Conservation (phyloP, 192 early-diverging fungal genomes). For the Backusella tarrabulga region DNA sequence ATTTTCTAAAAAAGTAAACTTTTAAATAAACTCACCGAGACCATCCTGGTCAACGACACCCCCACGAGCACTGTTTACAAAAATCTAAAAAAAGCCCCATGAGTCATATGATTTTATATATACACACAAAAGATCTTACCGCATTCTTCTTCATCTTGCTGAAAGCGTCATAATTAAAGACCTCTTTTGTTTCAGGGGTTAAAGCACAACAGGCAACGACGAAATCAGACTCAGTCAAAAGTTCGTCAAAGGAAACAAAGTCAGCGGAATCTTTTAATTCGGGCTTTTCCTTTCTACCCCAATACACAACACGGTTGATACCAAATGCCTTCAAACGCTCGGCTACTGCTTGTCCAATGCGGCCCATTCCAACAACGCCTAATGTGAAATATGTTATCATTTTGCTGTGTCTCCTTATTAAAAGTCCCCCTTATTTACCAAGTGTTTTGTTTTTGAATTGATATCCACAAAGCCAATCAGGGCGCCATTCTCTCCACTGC, state of each 20-base stretch:
- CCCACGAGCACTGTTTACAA: constrained; percentile 85
- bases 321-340: constrained; percentile 73
- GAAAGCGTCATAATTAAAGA: constrained; percentile 72
- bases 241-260: constrained; percentile 50
- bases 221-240: constrained; percentile 68
- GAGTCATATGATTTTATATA: neutral
- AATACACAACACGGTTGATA: constrained; percentile 62
- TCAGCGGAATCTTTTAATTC: constrained; percentile 47
- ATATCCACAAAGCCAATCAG: constrained; percentile 65
- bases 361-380: constrained; percentile 82
- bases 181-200: constrained; percentile 63
- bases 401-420: neutral
- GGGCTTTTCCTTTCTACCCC: constrained; percentile 49
- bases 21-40: constrained; percentile 19
- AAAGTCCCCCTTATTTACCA: neutral
- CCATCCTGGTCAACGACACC: constrained; percentile 76
- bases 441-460: constrained; percentile 78
- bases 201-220: constrained; percentile 76
- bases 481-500: constrained; percentile 64
- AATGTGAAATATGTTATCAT: neutral
- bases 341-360: constrained; percentile 76
- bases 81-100: constrained; percentile 42
- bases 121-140: constrained; percentile 28
- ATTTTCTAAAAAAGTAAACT: neutral
- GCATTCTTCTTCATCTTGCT: constrained; percentile 62